These are phyloP conservation scores for Orbilia ellipsospora DNA, from an alignment of 2,329 filamentous ascomycete species.

Conservation along the genomic window DNA sequence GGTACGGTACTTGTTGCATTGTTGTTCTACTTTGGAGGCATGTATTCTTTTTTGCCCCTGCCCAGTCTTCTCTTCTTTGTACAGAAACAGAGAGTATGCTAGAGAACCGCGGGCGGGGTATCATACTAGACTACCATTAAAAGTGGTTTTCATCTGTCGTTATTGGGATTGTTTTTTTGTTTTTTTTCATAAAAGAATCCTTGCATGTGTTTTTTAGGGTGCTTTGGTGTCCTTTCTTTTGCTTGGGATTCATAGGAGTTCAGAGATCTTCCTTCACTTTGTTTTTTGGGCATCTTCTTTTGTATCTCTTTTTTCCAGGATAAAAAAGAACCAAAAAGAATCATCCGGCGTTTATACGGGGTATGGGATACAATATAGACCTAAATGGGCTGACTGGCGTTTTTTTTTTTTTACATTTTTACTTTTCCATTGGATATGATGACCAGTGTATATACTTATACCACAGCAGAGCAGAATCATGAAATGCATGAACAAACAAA, in stretches of 20 bases:
- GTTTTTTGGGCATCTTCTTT: slow-evolving; percentile 7
- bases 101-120: slow-evolving; percentile 33
- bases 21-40: too few species aligned
- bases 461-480: too few species aligned
- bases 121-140: slow-evolving; percentile 22
- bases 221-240: slow-evolving; percentile 17
- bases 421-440: neutral
- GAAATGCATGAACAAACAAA: slow-evolving; percentile 1
- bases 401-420: neutral
- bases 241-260: neutral
- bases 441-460: slow-evolving; percentile 1
- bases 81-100: slow-evolving; percentile 27
- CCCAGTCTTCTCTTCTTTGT: slow-evolving; percentile 41
- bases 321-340: slow-evolving; percentile 3
- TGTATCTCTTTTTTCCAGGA: neutral
- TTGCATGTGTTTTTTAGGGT: slow-evolving; percentile 4
- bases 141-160: slow-evolving; percentile 37
- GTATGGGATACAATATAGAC: slow-evolving; percentile 16
- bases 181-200: neutral
- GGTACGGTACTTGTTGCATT: too few species aligned
- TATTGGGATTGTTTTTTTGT: slow-evolving; percentile 24
- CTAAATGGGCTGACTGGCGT: slow-evolving; percentile 19
- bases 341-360: slow-evolving; percentile 23
- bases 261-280: neutral
- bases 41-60: slow-evolving; percentile 8